phyloP scores from a whole-genome alignment of 129 eudicot genomes.

The Centrapalus pauciflorus region DNA sequence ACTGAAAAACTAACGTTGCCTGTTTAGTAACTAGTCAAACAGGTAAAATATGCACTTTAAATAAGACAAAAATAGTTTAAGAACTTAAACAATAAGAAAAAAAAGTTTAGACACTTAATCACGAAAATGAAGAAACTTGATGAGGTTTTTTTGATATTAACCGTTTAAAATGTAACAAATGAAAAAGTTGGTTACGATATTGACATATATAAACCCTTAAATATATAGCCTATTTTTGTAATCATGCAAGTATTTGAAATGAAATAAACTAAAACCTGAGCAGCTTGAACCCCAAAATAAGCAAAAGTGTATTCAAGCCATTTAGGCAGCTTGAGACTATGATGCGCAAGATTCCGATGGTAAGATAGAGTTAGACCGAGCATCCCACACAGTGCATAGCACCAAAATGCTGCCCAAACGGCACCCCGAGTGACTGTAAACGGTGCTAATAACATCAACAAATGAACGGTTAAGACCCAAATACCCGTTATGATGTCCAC shows the following conservation, averaged over 20 bases:
- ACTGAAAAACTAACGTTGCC: too few relatives aligned
- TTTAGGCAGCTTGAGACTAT: slow-evolving; percentile 75
- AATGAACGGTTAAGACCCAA: slow-evolving; percentile 51
- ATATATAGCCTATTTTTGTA: not conserved
- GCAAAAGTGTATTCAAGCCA: slow-evolving; percentile 89
- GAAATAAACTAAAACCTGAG: slow-evolving; percentile 44
- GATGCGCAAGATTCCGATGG: slow-evolving; percentile 76
- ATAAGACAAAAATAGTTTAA: too few relatives aligned
- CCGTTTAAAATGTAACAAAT: too few relatives aligned
- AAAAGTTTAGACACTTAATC: too few relatives aligned
- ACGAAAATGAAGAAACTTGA: too few relatives aligned
- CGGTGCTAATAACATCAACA: slow-evolving; percentile 52
- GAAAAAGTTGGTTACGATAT: too few relatives aligned
- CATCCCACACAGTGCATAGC: slow-evolving; percentile 51
- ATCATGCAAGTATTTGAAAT: not conserved
- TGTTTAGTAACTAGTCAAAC: too few relatives aligned
- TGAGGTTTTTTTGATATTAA: too few relatives aligned
- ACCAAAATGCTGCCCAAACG: slow-evolving; percentile 52
- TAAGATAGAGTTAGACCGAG: slow-evolving; percentile 68
- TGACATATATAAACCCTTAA: too few relatives aligned
- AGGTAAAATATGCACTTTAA: too few relatives aligned
- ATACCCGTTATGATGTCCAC: slow-evolving; percentile 34
- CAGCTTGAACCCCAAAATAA: slow-evolving; percentile 62
- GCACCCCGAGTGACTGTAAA: slow-evolving; percentile 78
- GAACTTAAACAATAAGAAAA: too few relatives aligned